Evolutionary conservation across 2,329 filamentous ascomycete species (phyloP).

Genomic region (Chaetomium olivaceum): DNA sequence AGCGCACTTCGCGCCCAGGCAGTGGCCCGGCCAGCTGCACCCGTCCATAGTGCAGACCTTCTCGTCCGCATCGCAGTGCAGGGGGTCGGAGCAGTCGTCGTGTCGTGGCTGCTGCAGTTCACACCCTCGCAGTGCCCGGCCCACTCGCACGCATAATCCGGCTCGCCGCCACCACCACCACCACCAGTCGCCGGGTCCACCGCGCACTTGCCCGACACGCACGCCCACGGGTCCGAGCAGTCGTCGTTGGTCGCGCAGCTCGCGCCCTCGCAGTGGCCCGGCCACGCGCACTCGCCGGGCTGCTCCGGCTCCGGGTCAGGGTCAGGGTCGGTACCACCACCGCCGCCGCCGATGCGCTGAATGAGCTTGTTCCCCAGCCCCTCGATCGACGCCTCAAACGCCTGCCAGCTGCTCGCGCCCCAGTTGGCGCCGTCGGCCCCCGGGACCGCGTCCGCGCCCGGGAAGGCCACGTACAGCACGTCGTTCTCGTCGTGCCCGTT

Average conservation of each 20-base stretch:
- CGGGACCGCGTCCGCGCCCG: slow-evolving; percentile 56
- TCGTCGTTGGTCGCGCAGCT: not conserved
- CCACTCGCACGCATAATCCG: slow-evolving; percentile 11
- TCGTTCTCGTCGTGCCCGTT: slow-evolving; percentile 58
- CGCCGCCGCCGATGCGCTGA: slow-evolving; percentile 20
- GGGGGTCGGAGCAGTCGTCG: slow-evolving; percentile 2
- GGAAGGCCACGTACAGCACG: slow-evolving; percentile 64
- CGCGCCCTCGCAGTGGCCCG: not conserved
- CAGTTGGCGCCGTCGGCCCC: slow-evolving; percentile 56
- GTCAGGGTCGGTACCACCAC: too few species aligned
- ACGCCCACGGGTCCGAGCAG: slow-evolving; percentile 5
- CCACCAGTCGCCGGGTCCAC: not conserved
- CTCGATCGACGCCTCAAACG: slow-evolving; percentile 56
- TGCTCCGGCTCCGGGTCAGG: too few species aligned
- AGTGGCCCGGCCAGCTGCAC: slow-evolving; percentile 16
- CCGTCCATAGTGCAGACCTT: slow-evolving; percentile 16
- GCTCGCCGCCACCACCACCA: not conserved
- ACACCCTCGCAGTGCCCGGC: slow-evolving; percentile 17
- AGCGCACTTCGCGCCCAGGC: slow-evolving; percentile 11
- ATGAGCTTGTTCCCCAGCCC: slow-evolving; percentile 55
- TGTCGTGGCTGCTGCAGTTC: not conserved
- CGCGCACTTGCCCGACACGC: slow-evolving; percentile 4
- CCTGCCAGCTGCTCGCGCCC: slow-evolving; percentile 49
- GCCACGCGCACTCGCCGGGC: too few species aligned
- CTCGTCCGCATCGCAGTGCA: slow-evolving; percentile 7